Evolutionary conservation across 108 stramenopile species (phyloP).

Genomic region (Chaetoceros muelleri): DNA sequence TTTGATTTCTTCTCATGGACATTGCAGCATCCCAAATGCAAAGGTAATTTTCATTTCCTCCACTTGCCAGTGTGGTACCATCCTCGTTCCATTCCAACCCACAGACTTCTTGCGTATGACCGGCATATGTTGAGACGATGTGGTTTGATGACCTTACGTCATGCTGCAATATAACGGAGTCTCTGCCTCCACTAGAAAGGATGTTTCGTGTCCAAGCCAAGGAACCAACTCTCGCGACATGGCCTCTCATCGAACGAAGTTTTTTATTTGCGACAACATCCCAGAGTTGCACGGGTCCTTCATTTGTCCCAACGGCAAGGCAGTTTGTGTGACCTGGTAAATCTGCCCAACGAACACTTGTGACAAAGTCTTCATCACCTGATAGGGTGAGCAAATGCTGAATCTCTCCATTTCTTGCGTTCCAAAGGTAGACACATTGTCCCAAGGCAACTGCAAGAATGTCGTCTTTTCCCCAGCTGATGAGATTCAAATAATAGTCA

Average conservation of each 20-base stretch:
- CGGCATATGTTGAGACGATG: constrained; percentile 45
- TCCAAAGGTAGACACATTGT: constrained; percentile 98
- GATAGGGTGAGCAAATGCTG: constrained; percentile 77
- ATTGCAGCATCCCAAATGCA: constrained; percentile 94
- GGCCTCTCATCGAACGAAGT: constrained; percentile 80
- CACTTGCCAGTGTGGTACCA: constrained; percentile 89
- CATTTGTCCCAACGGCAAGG: constrained; percentile 86
- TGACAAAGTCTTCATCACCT: constrained; percentile 87
- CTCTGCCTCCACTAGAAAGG: constrained; percentile 81
- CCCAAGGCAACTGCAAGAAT: constrained; percentile 92
- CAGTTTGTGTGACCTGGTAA: constrained; percentile 67
- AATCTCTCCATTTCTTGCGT: constrained; percentile 93
- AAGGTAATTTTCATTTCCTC: constrained; percentile 97
- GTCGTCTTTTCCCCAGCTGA: constrained; percentile 90
- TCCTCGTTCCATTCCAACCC: constrained; percentile 87
- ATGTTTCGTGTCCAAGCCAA: constrained; percentile 94
- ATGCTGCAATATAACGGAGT: constrained; percentile 90
- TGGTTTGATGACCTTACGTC: constrained; percentile 80
- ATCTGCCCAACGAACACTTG: constrained; percentile 90
- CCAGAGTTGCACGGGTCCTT: constrained; percentile 70
- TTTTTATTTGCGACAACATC: constrained; percentile 54
- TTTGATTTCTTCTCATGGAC: constrained; percentile 20
- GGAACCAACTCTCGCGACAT: constrained; percentile 86
- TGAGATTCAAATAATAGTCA: constrained; percentile 95
- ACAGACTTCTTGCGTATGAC: constrained; percentile 74